Percentiles rank a stretch among this genome's conserved stretches.
Evolutionary conservation across 768 basidiomycete species (phyloP).

Genomic region (Myochromella boudieri): DNA sequence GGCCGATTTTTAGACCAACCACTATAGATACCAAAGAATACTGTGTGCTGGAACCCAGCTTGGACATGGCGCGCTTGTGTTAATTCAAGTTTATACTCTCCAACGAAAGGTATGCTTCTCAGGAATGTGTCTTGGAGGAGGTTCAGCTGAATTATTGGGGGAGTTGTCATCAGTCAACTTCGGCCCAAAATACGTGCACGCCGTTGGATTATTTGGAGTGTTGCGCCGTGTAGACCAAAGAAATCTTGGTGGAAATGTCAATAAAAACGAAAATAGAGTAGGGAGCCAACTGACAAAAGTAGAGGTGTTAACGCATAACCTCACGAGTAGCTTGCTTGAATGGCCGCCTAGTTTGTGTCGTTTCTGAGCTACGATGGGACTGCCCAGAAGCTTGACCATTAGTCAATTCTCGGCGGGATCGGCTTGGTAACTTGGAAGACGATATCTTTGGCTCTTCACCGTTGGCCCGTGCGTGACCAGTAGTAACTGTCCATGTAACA

Average conservation of each 20-base stretch:
- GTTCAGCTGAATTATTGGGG: not conserved
- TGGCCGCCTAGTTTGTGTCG: constrained; percentile 15
- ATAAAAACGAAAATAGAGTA: not conserved
- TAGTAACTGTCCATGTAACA: constrained; percentile 13
- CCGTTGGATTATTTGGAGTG: too few species aligned
- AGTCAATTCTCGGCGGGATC: constrained; percentile 14
- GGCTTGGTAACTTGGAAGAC: constrained; percentile 19
- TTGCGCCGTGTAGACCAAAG: not conserved
- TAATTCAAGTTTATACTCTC: too few species aligned
- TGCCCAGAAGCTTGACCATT: constrained; percentile 14
- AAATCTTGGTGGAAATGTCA: not conserved
- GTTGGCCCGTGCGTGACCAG: constrained; percentile 16
- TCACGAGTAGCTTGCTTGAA: constrained; percentile 34
- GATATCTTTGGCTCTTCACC: constrained; percentile 23
- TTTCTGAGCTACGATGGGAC: constrained; percentile 1
- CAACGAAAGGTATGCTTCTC: too few species aligned
- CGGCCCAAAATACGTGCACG: too few species aligned
- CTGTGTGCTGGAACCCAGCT: too few species aligned
- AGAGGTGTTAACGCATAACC: constrained; percentile 27
- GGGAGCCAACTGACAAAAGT: constrained; percentile 10
- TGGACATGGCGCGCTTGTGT: too few species aligned
- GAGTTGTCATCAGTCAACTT: too few species aligned
- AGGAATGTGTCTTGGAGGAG: not conserved
- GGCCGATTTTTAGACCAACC: not conserved
- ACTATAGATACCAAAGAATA: too few species aligned